A percentile compares a stretch with the other conserved stretches of the same genome.
These are phyloP conservation scores for Perkinsus olseni DNA, from an alignment of 169 alveolate species.

Conservation along the genomic window DNA sequence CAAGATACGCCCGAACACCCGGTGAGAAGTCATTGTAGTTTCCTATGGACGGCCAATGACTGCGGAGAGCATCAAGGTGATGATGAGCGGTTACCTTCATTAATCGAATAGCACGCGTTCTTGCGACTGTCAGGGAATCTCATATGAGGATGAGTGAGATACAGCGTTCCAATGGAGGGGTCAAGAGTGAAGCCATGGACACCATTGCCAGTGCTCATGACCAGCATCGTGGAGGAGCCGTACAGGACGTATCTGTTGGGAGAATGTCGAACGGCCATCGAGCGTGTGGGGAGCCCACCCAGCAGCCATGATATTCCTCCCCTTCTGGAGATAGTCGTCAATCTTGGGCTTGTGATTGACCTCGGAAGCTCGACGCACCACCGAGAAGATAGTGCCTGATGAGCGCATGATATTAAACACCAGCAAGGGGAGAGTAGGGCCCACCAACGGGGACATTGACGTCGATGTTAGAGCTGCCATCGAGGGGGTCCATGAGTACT, in stretches of 20 bases:
- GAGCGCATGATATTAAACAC: background rate
- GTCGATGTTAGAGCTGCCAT: slow-evolving; percentile 67
- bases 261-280: slow-evolving; percentile 17
- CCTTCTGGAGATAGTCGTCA: slow-evolving; percentile 47
- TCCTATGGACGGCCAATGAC: background rate
- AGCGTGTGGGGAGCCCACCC: background rate
- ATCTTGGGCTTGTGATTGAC: slow-evolving; percentile 21
- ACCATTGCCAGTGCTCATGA: slow-evolving; percentile 33
- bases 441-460: slow-evolving; percentile 63
- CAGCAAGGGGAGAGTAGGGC: background rate
- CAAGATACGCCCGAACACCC: background rate
- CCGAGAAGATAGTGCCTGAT: slow-evolving; percentile 52
- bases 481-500: slow-evolving; percentile 72
- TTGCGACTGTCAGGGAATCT: slow-evolving; percentile 27
- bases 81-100: slow-evolving; percentile 45
- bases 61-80: background rate
- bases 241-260: slow-evolving; percentile 54
- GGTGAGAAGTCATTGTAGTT: background rate
- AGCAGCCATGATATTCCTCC: slow-evolving; percentile 18
- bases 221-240: slow-evolving; percentile 47
- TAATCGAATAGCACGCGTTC: slow-evolving; percentile 33
- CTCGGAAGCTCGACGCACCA: slow-evolving; percentile 41
- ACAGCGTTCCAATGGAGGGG: slow-evolving; percentile 47
- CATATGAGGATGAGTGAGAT: slow-evolving; percentile 42
- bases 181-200: slow-evolving; percentile 54